Base-by-base conservation (phyloP, 192 early-diverging fungal genomes). In the Backusella sp. region DNA sequence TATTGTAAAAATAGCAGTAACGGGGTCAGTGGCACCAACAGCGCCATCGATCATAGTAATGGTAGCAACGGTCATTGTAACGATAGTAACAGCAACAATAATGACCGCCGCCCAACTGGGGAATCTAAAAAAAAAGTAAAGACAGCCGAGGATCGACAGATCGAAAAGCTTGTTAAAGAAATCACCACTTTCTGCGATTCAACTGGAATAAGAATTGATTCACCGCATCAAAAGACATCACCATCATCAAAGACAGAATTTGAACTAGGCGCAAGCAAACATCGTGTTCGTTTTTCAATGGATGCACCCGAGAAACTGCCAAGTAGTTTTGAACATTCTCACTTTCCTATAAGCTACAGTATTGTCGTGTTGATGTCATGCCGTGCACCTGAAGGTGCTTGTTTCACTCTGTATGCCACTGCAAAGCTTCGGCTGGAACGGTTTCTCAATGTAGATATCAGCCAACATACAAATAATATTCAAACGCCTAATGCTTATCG, bases 71-170 rank as follows among this genome's bases (percentile, higher is more conserved):
- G 30, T 21, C 35, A 4, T 34, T 32, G 28, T 68, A 68, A 68
- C 6, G 7, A 68, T 68, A 68, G 30, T 68, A 68, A 17, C 30
- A 68, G 19, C 17, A 68, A 34, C 34, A 67, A 67, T 34, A 68
- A n/a, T 68, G 14, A 49, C 49, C 11, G 17, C 32, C 12, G 19
- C 17, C 15, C 28, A 19, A 4, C 68, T 41, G 21, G 36, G 5
- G 21, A 21, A 39, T 4, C 68, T 12, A 69, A 69, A 69, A 36
- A 69, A 21, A 39, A 21, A 69, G 6, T 41, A 69, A 37, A 69
- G 8, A n/a, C 68, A 62, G 56, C 68, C 1, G 68, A 69, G n/a
- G 68, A 69, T 69, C 36, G 68, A 30, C 32, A 72, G 21, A 52
- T 72, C 17, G 70, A 72, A 49, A 49, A 42, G 30, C 42, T 72